Base-by-base conservation (phyloP, 2,329 filamentous ascomycete genomes). In the Colletotrichum graminicola region DNA sequence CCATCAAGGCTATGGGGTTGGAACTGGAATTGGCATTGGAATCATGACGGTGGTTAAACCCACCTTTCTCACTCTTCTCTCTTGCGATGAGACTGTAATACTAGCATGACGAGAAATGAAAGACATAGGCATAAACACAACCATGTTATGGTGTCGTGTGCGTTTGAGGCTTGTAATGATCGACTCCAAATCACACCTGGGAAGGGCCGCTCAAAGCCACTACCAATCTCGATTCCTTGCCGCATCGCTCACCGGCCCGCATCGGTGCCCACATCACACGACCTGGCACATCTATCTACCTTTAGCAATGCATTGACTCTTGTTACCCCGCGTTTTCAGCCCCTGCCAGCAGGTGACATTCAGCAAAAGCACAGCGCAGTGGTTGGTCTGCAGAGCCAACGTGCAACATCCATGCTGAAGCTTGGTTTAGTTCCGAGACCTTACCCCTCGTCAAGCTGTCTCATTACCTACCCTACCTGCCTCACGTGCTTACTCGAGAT, bases 71-170 rank as follows among this genome's bases (percentile, higher is more conserved):
- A n/a, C 18, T 51, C 11, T 63, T 67, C 57, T 36, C 34, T 52
- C 68, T 47, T 68, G 65, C 52, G 36, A 68, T n/a, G 59, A 71
- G 59, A 68, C 60, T 59, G 66, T 68, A 68, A 63, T 54, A 68
- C 12, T 68, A 71, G 64, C 65, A 68, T 68, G 49, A 70, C 55
- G 67, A 71, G 64, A 65, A 63, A 71, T 47, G 64, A 68, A 56
- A 62, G 47, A 61, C 23, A 62, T 16, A 43, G 60, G 32, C n/a
- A 41, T 66, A 66, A 43, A 2, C 36, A 70, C 7, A 52, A 29
- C 23, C n/a, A 16, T 26, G 12, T n/a, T 18, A n/a, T 36, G 32
- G 16, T 5, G 26, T 52, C 14, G 41, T 6, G 12, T 36, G 18
- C 23, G 43, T 8, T 29, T 26, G 23, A 7, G 23, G 21, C 26